phyloP scores from a whole-genome alignment of 768 basidiomycete genomes.

The Cantharellus anzutake region DNA sequence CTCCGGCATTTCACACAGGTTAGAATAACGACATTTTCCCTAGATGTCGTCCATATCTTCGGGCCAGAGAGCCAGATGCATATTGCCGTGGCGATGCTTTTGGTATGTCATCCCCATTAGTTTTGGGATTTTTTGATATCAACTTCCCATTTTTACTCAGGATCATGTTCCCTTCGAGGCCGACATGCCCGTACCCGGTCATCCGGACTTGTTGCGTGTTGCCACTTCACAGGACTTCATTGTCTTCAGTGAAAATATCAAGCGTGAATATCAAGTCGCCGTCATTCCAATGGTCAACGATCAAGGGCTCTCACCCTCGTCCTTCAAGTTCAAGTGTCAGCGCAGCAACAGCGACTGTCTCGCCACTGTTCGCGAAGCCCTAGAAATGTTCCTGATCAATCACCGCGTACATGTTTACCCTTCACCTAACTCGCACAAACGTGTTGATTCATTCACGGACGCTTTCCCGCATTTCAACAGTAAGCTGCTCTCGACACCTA shows the following conservation, averaged over 20 bases:
- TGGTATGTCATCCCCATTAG: slow-evolving; percentile 27
- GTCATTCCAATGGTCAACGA: slow-evolving; percentile 64
- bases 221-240: slow-evolving; percentile 66
- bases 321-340: slow-evolving; percentile 93
- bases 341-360: slow-evolving; percentile 89
- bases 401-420: slow-evolving; percentile 58
- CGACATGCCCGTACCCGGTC: slow-evolving; percentile 78
- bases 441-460: slow-evolving; percentile 85
- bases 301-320: slow-evolving; percentile 21
- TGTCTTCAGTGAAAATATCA: slow-evolving; percentile 74
- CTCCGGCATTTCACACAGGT: slow-evolving; percentile 3
- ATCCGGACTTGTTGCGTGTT: slow-evolving; percentile 55
- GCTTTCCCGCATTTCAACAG: slow-evolving; percentile 95
- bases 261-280: slow-evolving; percentile 84
- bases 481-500: slow-evolving; percentile 54
- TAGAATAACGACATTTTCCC: slow-evolving; percentile 7
- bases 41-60: slow-evolving; percentile 83
- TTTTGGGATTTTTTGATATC: not conserved
- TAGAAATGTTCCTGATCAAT: slow-evolving; percentile 76
- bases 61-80: slow-evolving; percentile 95
- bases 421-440: slow-evolving; percentile 45
- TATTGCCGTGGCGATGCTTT: slow-evolving; percentile 87
- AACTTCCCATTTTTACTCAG: slow-evolving; percentile 21
- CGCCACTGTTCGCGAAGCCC: slow-evolving; percentile 71
- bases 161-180: slow-evolving; percentile 95